These are phyloP conservation scores for Phanerochaete sordida DNA, from an alignment of 768 basidiomycete species.

Conservation along the genomic window DNA sequence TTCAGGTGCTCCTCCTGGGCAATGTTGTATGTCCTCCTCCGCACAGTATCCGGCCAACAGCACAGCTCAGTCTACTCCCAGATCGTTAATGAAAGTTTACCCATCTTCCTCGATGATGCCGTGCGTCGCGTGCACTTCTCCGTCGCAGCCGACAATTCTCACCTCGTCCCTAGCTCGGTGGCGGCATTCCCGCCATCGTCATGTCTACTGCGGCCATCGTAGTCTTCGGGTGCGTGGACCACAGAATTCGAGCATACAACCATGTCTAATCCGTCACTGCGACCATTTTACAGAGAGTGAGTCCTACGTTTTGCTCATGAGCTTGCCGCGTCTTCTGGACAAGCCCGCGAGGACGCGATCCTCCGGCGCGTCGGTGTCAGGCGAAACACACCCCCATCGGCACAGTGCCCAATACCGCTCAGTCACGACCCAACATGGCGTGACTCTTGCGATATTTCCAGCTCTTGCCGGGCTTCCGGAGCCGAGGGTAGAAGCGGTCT, in stretches of 20 bases:
- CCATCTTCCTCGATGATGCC: slow-evolving; percentile 78
- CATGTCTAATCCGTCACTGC: slow-evolving; percentile 14
- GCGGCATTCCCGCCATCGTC: slow-evolving; percentile 70
- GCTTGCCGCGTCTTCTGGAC: not conserved
- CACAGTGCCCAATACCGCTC: too few relatives aligned
- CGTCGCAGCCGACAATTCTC: not conserved
- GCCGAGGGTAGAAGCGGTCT: too few relatives aligned
- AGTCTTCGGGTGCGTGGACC: slow-evolving; percentile 64
- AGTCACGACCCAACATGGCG: too few relatives aligned
- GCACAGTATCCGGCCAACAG: not conserved
- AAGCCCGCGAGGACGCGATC: too few relatives aligned
- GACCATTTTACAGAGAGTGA: slow-evolving; percentile 32
- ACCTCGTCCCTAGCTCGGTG: slow-evolving; percentile 41
- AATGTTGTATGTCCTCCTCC: slow-evolving; percentile 66
- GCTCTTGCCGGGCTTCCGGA: too few relatives aligned
- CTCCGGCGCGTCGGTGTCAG: too few relatives aligned
- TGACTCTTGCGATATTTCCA: too few relatives aligned
- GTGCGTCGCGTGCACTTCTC: slow-evolving; percentile 23
- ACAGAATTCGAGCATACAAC: not conserved
- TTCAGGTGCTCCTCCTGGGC: slow-evolving; percentile 76
- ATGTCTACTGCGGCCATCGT: slow-evolving; percentile 81
- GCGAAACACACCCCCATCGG: too few relatives aligned
- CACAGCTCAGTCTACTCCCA: slow-evolving; percentile 20
- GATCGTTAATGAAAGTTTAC: slow-evolving; percentile 82
- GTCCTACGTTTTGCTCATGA: not conserved